These are phyloP conservation scores for Fusarium sp. DNA, from an alignment of 2,329 filamentous ascomycete genomes.

Conservation along the genomic window DNA sequence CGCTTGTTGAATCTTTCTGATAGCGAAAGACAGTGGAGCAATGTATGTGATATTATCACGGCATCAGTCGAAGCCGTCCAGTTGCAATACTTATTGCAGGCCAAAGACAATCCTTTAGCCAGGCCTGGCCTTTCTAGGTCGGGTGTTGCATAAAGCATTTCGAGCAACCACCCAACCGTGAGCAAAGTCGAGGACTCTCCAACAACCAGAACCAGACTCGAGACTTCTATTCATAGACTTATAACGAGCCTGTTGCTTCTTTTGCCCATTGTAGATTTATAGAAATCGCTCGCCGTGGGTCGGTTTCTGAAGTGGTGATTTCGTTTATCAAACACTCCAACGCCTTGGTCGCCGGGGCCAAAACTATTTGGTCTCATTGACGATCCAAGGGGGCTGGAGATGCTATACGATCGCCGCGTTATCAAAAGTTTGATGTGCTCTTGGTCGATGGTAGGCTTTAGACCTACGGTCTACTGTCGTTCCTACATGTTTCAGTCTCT, in stretches of 20 bases:
- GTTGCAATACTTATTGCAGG: not conserved
- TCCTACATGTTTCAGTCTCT: not conserved
- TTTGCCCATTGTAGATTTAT: not conserved
- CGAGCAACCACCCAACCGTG: not conserved
- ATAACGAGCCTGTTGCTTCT: not conserved
- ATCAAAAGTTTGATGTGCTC: not conserved
- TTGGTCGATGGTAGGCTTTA: not conserved
- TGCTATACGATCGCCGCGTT: not conserved
- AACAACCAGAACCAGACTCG: not conserved
- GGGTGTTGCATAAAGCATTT: not conserved
- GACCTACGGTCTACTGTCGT: not conserved
- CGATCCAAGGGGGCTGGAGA: not conserved
- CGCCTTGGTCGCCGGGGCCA: not conserved
- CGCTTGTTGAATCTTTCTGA: constrained; percentile 9
- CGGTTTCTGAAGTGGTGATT: not conserved
- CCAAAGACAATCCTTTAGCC: not conserved
- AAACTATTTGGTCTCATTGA: not conserved
- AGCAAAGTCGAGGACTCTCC: not conserved
- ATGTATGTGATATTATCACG: not conserved
- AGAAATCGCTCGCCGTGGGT: constrained; percentile 12
- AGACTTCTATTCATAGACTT: not conserved
- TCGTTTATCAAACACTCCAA: constrained; percentile 5
- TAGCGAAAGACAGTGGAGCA: too few species aligned
- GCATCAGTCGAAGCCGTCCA: not conserved
- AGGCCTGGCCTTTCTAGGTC: not conserved